A percentile compares a stretch with the other conserved stretches of the same genome.
Evolutionary conservation across 2,329 filamentous ascomycete genomes (phyloP).

Genomic region (Plenodomus tracheiphilus): DNA sequence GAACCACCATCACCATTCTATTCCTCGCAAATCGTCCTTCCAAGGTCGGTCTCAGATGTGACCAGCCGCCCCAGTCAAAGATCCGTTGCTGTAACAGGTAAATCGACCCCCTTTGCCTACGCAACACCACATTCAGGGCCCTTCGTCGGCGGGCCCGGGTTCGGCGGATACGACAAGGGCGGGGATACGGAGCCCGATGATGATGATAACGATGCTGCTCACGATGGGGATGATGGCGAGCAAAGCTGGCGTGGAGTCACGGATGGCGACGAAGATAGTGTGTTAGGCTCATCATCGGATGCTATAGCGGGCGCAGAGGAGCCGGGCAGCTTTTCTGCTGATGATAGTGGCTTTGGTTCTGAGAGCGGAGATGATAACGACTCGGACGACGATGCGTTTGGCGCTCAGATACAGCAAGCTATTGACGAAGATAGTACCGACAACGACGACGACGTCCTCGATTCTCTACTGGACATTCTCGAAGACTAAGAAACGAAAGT

Average conservation of each 20-base stretch:
- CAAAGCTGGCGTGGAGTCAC: conserved; percentile 37
- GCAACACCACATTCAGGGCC: conserved; percentile 69
- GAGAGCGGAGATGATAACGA: conserved; percentile 29
- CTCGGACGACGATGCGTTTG: conserved; percentile 10
- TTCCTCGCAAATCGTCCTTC: conserved; percentile 33
- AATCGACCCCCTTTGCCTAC: conserved; percentile 67
- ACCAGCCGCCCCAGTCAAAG: conserved; percentile 50
- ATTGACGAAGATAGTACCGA: conserved; percentile 3
- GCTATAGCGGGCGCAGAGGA: conserved; percentile 33
- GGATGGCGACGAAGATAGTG: conserved; percentile 30
- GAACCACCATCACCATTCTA: conserved; percentile 50
- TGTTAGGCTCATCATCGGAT: conserved; percentile 25
- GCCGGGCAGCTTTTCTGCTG: conserved; percentile 33
- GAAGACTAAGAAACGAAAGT: conserved; percentile 11
- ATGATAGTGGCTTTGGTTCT: conserved; percentile 40
- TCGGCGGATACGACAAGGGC: conserved; percentile 26
- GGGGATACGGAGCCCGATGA: conserved; percentile 43
- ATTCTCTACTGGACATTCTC: conserved; percentile 25
- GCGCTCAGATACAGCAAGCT: conserved; percentile 8
- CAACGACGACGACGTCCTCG: conserved; percentile 23
- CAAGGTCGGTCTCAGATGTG: conserved; percentile 37
- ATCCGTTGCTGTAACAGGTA: conserved; percentile 30
- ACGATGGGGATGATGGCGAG: conserved; percentile 31
- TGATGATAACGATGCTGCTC: conserved; percentile 39
- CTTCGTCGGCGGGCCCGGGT: conserved; percentile 33